phyloP scores from a whole-genome alignment of 1,284 basidiomycete genomes.

The Apiotrichum brassicae region DNA sequence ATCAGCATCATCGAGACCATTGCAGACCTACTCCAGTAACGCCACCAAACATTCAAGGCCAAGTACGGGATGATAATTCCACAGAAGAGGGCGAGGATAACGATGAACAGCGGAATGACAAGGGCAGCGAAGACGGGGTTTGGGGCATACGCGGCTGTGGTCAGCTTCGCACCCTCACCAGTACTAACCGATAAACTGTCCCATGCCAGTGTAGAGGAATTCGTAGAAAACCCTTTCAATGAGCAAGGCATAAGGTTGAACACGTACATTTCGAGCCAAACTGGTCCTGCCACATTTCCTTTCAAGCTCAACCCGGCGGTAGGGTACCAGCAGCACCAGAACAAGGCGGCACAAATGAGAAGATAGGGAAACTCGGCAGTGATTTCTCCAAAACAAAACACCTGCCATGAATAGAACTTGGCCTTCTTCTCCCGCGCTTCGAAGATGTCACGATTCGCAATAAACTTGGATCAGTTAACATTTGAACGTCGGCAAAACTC shows the following conservation, averaged over 20 bases:
- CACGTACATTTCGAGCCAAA: slow-evolving; percentile 39
- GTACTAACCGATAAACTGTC: slow-evolving; percentile 20
- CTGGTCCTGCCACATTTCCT: slow-evolving; percentile 10
- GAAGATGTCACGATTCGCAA: slow-evolving; percentile 39
- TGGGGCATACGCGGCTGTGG: slow-evolving; percentile 30
- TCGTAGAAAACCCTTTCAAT: slow-evolving; percentile 30
- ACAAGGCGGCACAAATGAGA: slow-evolving; percentile 27
- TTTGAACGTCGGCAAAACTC: no score
- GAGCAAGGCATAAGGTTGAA: background rate
- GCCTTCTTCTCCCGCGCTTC: slow-evolving; percentile 44
- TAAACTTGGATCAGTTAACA: slow-evolving; percentile 26
- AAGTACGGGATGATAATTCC: slow-evolving; percentile 11
- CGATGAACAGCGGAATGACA: slow-evolving; percentile 7
- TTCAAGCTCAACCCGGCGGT: background rate
- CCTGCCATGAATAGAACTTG: slow-evolving; percentile 42
- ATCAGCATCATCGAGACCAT: background rate
- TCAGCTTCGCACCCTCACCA: background rate
- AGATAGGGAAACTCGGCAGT: slow-evolving; percentile 40
- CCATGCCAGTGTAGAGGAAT: slow-evolving; percentile 44
- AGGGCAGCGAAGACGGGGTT: slow-evolving; percentile 37
- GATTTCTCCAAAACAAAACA: slow-evolving; percentile 32
- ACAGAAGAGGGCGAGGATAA: slow-evolving; percentile 8
- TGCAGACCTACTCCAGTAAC: slow-evolving; percentile 4
- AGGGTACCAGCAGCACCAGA: slow-evolving; percentile 8
- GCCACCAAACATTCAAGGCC: slow-evolving; percentile 1